A percentile compares a stretch with the other conserved stretches of the same genome.
phyloP scores from a whole-genome alignment of 768 basidiomycete species.

The Xerocomellus dryophilus region DNA sequence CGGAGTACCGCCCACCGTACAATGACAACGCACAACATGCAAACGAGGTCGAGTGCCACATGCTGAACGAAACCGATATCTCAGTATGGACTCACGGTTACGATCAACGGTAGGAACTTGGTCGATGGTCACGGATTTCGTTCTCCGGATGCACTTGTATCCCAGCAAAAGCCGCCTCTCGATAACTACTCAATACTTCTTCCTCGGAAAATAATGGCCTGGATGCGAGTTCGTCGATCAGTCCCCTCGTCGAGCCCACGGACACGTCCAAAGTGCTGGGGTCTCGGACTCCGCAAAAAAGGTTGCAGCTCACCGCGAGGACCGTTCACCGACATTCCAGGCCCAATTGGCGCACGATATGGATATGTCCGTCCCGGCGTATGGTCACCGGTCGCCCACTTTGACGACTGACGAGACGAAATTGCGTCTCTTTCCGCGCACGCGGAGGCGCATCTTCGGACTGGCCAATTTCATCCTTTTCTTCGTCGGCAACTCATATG shows the following conservation, averaged over 20 bases:
- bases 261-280: neutral
- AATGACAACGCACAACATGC: neutral
- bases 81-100: neutral
- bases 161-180: conserved; percentile 9
- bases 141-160: conserved; percentile 13
- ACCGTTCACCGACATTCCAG: neutral
- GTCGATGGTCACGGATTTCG: neutral
- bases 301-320: neutral
- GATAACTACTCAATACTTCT: conserved; percentile 7
- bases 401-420: conserved; percentile 12
- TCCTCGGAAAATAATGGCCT: conserved; percentile 6
- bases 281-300: neutral
- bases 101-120: neutral
- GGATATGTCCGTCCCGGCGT: neutral
- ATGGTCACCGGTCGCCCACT: neutral
- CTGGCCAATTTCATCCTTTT: conserved; percentile 10
- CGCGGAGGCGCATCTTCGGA: conserved; percentile 6
- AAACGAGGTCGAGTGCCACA: neutral
- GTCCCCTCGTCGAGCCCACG: neutral
- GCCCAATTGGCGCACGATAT: neutral
- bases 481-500: conserved; percentile 3
- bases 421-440: neutral
- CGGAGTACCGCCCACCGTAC: neutral
- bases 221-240: neutral
- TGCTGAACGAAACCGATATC: neutral